Evolutionary conservation across 805 yeast species (phyloP).

Genomic region (Yarrowia sp.): DNA sequence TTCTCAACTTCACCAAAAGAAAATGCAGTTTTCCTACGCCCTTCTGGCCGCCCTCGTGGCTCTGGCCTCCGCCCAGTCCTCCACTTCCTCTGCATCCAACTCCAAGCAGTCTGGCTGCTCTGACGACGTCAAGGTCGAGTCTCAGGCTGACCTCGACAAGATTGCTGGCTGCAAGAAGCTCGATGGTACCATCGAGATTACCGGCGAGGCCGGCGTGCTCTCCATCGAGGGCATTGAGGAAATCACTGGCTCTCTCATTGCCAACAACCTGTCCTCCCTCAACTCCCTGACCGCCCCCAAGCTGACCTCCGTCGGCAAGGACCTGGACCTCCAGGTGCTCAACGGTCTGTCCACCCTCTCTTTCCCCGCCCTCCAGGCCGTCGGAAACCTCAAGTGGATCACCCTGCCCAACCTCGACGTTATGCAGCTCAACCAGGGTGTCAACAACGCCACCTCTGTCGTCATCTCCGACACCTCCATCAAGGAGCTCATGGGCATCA

Average conservation of each 20-base stretch:
- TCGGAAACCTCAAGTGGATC: conserved; percentile 68
- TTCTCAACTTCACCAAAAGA: background rate
- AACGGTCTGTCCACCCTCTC: conserved; percentile 64
- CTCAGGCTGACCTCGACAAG: conserved; percentile 72
- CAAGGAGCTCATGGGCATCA: conserved; percentile 41
- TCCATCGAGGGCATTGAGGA: conserved; percentile 67
- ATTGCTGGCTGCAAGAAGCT: conserved; percentile 73
- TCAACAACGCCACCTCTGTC: conserved; percentile 69
- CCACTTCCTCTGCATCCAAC: conserved; percentile 49
- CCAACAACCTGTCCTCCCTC: conserved; percentile 64
- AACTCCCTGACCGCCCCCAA: conserved; percentile 70
- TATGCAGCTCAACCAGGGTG: conserved; percentile 65
- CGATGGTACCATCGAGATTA: conserved; percentile 71
- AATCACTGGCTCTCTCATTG: conserved; percentile 69
- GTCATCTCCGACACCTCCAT: conserved; percentile 45
- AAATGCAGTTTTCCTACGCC: conserved; percentile 21
- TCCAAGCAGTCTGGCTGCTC: conserved; percentile 35
- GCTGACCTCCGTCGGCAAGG: conserved; percentile 70
- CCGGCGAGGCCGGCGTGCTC: conserved; percentile 56
- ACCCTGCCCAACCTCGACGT: conserved; percentile 80
- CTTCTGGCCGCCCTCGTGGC: conserved; percentile 25
- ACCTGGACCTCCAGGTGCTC: conserved; percentile 57
- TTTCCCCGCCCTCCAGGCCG: conserved; percentile 75
- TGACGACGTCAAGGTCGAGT: conserved; percentile 65
- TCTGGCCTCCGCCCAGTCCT: conserved; percentile 27